A percentile compares a stretch with the other conserved stretches of the same genome.
phyloP scores from a whole-genome alignment of 2,329 filamentous ascomycete species.

The Saccharata proteae region DNA sequence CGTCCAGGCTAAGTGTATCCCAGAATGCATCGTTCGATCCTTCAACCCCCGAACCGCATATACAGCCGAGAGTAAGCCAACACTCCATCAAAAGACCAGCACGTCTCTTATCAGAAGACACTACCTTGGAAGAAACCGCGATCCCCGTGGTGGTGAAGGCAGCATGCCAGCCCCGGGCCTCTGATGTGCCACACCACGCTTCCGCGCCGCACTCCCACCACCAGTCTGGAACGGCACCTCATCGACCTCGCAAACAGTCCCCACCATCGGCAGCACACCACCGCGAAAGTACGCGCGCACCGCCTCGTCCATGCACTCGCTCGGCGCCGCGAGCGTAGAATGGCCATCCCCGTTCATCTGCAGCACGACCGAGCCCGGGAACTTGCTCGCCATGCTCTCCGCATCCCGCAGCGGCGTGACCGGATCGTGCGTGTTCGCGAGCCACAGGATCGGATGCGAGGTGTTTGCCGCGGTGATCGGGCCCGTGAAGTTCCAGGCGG shows the following conservation, averaged over 20 bases:
- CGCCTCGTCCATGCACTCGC: constrained; percentile 10
- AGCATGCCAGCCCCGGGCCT: not conserved
- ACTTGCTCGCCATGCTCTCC: constrained; percentile 25
- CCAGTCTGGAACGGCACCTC: constrained; percentile 4
- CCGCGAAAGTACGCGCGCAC: constrained; percentile 10
- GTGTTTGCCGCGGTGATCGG: not conserved
- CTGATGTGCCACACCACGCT: not conserved
- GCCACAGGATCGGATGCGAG: not conserved
- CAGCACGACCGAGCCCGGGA: constrained; percentile 33
- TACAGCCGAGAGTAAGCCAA: too few species aligned
- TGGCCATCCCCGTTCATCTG: constrained; percentile 27
- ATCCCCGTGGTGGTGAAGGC: too few species aligned
- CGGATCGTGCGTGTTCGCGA: constrained; percentile 1
- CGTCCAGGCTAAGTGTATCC: too few species aligned
- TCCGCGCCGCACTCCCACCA: not conserved
- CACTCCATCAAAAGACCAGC: too few species aligned
- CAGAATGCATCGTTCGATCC: too few species aligned
- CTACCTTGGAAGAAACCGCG: too few species aligned
- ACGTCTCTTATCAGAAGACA: too few species aligned
- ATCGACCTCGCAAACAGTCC: constrained; percentile 9
- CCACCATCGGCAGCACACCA: constrained; percentile 8
- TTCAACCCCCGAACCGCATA: too few species aligned
- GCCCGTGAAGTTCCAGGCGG: not conserved
- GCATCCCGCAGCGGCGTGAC: constrained; percentile 15
- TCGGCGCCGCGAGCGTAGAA: not conserved